Evolutionary conservation across 805 yeast genomes (phyloP), one percentile per base, ranked within the genome.

Genomic region (Candida vartiovaarae): DNA sequence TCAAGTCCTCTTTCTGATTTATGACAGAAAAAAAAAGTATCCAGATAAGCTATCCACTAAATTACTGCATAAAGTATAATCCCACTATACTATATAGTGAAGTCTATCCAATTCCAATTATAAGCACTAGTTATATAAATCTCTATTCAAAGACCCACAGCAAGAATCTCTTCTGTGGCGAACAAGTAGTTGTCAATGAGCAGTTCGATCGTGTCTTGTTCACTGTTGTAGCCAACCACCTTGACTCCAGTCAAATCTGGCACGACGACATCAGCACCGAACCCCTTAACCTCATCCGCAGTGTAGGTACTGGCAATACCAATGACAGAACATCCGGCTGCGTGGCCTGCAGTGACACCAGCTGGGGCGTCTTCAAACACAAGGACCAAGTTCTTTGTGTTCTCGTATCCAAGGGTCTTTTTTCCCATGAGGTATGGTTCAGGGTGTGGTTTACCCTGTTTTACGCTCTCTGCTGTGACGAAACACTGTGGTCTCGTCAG

Each of bases 301-400:
- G 72, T 77, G 63, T 80, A 84, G 43, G 93, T 80, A 44, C 93
- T 82, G 53, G 90, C 84, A 64, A 86, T 82, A 60, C 95, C 95
- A 54, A 86, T 78, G 48, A 84, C 82, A 60, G 75, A 72, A 62
- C 93, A 88, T 47, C 90, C 95, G 26, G 93, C 90, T 44, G 75
- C 84, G 60, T 79, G 78, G 59, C 95, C 95, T 34, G 95, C 91
- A 55, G 76, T 66, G 50, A 85, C 78, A 60, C 95, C 95, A 40
- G 93, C 90, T 46, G 89, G 91, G 38, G 95, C 95, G 61, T 86
- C 95, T 68, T 86, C 95, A 59, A 86, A 86, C 40, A 83, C 89
- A 36, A 85, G 80, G 29, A 68, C 68, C 58, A 64, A 70, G 39
- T 36, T 20, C 4, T 59, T 49, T 26, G 60, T 57, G 38, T 67